These are phyloP conservation scores for Wickerhamomyces bovis DNA, from an alignment of 805 yeast genomes.

Conservation along the genomic window DNA sequence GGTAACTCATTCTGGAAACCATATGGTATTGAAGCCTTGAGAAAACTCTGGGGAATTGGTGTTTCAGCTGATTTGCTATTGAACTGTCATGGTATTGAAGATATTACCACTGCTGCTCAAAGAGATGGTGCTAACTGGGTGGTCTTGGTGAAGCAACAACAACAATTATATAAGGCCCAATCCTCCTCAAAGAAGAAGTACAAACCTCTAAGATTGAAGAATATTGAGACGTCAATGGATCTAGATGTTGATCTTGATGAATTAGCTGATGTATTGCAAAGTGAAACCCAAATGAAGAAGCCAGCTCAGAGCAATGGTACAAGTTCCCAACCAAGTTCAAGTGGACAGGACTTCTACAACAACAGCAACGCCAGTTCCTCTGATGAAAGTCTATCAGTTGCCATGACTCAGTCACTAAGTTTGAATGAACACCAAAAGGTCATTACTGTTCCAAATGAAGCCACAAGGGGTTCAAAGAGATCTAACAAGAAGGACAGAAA, in stretches of 20 bases:
- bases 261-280: slow-evolving; percentile 39
- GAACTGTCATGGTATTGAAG: slow-evolving; percentile 50
- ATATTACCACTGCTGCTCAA: slow-evolving; percentile 54
- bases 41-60: slow-evolving; percentile 66
- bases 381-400: slow-evolving; percentile 20
- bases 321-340: slow-evolving; percentile 4
- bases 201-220: slow-evolving; percentile 72
- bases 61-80: slow-evolving; percentile 69
- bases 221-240: slow-evolving; percentile 55
- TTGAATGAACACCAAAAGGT: slow-evolving; percentile 45
- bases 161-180: slow-evolving; percentile 11
- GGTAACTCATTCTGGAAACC: slow-evolving; percentile 50
- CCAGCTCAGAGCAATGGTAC: not conserved
- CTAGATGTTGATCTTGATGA: slow-evolving; percentile 70
- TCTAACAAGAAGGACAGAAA: slow-evolving; percentile 71
- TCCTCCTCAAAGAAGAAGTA: slow-evolving; percentile 41
- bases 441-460: slow-evolving; percentile 67
- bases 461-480: slow-evolving; percentile 71
- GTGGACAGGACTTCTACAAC: slow-evolving; percentile 17
- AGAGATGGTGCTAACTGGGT: slow-evolving; percentile 72
- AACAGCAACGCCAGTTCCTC: slow-evolving; percentile 16
- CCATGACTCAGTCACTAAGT: slow-evolving; percentile 22
- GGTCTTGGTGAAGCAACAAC: slow-evolving; percentile 67
- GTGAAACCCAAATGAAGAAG: slow-evolving; percentile 19
- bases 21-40: slow-evolving; percentile 58